These are phyloP conservation scores for Camellia lanceoleosa DNA, from an alignment of 148 eudicot species.

Conservation along the genomic window DNA sequence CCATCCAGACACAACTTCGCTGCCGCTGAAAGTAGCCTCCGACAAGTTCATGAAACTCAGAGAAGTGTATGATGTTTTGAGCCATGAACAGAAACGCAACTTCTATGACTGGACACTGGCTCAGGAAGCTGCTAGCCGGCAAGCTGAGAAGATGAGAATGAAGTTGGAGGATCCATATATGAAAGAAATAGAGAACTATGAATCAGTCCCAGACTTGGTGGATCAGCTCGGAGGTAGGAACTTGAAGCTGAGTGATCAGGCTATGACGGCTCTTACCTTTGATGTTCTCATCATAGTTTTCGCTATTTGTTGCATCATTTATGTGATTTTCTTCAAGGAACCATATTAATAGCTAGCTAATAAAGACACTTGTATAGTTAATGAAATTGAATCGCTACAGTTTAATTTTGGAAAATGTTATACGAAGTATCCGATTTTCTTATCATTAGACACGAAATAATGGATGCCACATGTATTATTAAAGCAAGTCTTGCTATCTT, in stretches of 20 bases:
- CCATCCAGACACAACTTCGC: slow-evolving; percentile 84
- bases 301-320: slow-evolving; percentile 56
- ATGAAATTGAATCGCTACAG: background rate
- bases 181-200: slow-evolving; percentile 43
- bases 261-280: slow-evolving; percentile 70
- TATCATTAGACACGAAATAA: too few relatives aligned
- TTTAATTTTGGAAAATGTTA: too few relatives aligned
- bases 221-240: slow-evolving; percentile 79
- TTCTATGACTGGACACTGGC: slow-evolving; percentile 88
- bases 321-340: slow-evolving; percentile 66
- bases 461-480: too few relatives aligned
- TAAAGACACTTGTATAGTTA: background rate
- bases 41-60: slow-evolving; percentile 81
- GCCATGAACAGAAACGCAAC: slow-evolving; percentile 55
- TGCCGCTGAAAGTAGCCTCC: slow-evolving; percentile 73
- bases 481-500: too few relatives aligned
- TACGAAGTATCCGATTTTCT: too few relatives aligned
- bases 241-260: slow-evolving; percentile 73
- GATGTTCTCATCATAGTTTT: slow-evolving; percentile 57
- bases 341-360: slow-evolving; percentile 25
- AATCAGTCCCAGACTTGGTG: slow-evolving; percentile 66
- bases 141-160: slow-evolving; percentile 71
- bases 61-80: slow-evolving; percentile 60
- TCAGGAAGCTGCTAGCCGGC: slow-evolving; percentile 71
- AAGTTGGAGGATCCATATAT: slow-evolving; percentile 68